phyloP scores from a whole-genome alignment of 352 stramenopile species.

The Pythium phragmiticola region DNA sequence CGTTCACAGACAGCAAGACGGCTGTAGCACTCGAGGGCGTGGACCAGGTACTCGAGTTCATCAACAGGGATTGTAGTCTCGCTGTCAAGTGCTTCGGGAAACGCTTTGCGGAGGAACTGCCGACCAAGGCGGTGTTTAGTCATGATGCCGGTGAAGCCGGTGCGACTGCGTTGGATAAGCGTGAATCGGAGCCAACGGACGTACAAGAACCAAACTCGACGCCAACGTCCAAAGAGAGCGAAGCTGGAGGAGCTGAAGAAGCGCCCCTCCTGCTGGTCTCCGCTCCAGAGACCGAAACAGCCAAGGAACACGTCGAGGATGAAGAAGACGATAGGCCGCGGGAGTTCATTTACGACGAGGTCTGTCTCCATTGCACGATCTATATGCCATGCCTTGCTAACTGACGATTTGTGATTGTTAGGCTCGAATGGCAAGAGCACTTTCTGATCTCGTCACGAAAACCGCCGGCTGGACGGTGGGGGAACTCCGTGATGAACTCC shows the following conservation, averaged over 20 bases:
- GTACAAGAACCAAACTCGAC: neutral
- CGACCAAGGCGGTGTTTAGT: conserved; percentile 38
- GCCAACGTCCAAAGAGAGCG: neutral
- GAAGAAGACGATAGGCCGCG: conserved; percentile 10
- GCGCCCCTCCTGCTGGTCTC: neutral
- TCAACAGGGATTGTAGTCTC: conserved; percentile 45
- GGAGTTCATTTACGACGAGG: conserved; percentile 84
- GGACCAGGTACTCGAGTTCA: conserved; percentile 51
- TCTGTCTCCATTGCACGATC: conserved; percentile 27
- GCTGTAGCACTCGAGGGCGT: conserved; percentile 33
- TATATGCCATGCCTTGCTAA: neutral
- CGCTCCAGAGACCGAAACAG: neutral
- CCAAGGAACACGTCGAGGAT: neutral
- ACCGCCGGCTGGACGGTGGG: conserved; percentile 70
- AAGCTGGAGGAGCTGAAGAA: neutral
- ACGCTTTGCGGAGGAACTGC: conserved; percentile 47
- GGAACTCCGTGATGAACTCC: conserved; percentile 64
- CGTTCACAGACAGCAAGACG: conserved; percentile 4
- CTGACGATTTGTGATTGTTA: neutral
- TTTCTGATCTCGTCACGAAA: conserved; percentile 58
- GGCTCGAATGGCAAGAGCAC: conserved; percentile 46
- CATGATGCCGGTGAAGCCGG: conserved; percentile 21
- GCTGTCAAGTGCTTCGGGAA: conserved; percentile 71
- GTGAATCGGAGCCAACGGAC: neutral
- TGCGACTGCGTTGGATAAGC: neutral